These are phyloP conservation scores for Aurantiochytrium sp. DNA, from an alignment of 108 stramenopile species.

Conservation along the genomic window DNA sequence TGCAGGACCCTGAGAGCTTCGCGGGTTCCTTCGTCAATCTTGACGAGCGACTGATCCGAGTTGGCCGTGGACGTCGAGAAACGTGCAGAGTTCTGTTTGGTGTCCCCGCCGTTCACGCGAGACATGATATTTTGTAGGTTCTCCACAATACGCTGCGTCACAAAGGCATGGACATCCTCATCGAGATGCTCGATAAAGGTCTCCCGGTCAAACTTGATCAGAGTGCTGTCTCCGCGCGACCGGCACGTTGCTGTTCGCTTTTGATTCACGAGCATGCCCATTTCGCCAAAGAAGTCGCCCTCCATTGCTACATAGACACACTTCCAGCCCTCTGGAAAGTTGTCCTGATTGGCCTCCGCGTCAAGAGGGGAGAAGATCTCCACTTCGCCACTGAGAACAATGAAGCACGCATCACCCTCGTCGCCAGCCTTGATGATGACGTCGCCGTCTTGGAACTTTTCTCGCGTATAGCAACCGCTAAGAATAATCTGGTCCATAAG, in stretches of 20 bases:
- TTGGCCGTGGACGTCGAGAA: background rate
- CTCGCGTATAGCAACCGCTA: background rate
- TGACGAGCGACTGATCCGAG: background rate
- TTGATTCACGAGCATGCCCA: background rate
- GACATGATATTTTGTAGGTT: background rate
- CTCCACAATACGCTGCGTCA: background rate
- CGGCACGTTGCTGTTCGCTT: background rate
- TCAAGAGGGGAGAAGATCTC: background rate
- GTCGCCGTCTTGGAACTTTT: background rate
- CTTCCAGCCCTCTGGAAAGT: background rate
- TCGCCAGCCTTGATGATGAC: background rate
- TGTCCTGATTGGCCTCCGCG: background rate
- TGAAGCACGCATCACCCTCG: background rate
- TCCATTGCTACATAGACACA: background rate
- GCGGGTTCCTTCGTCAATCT: background rate
- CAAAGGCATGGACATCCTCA: background rate
- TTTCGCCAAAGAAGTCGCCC: constrained; percentile 11
- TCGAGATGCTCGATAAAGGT: background rate
- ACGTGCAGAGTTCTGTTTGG: background rate
- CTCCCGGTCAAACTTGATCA: background rate
- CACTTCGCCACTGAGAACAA: background rate
- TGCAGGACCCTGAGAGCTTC: background rate
- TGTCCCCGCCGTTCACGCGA: background rate
- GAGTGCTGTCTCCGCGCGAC: background rate
- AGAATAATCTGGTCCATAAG: background rate